Evolutionary conservation across 768 basidiomycete genomes (phyloP).

Genomic region (Serendipita sp.): DNA sequence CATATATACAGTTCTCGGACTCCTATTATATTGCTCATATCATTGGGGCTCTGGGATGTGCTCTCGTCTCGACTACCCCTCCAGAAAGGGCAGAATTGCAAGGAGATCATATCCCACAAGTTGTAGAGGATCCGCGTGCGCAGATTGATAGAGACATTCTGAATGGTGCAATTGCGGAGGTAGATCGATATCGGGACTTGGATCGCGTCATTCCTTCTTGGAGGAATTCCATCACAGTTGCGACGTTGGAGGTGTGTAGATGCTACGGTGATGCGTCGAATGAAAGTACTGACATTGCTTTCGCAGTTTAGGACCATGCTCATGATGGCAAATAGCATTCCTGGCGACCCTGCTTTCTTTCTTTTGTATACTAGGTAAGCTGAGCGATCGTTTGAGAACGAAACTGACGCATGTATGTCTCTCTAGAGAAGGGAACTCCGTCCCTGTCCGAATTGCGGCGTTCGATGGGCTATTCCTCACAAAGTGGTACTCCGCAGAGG

Average conservation of each 20-base stretch:
- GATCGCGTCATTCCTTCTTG: constrained; percentile 88
- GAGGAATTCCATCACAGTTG: constrained; percentile 85
- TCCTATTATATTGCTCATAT: constrained; percentile 79
- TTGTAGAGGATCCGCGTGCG: constrained; percentile 34
- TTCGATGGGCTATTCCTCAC: constrained; percentile 82
- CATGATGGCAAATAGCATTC: constrained; percentile 59
- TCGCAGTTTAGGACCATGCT: constrained; percentile 64
- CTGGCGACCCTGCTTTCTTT: constrained; percentile 61
- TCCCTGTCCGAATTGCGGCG: constrained; percentile 78
- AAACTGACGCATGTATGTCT: constrained; percentile 7
- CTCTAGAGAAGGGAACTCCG: constrained; percentile 80
- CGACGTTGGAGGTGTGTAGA: constrained; percentile 65
- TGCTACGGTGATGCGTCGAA: constrained; percentile 11
- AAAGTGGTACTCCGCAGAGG: constrained; percentile 70
- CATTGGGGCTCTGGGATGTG: constrained; percentile 66
- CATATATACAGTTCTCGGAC: constrained; percentile 58
- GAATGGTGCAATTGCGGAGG: constrained; percentile 60
- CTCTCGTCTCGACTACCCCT: constrained; percentile 57
- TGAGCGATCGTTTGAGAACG: not conserved
- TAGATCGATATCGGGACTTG: constrained; percentile 87
- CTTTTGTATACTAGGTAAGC: constrained; percentile 78
- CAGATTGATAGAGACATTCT: constrained; percentile 33
- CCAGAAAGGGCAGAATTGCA: constrained; percentile 65
- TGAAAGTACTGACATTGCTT: constrained; percentile 12
- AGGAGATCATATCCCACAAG: constrained; percentile 33